Conservation (phyloP, 352 stramenopile species). For the Phytophthora kernoviae region DNA sequence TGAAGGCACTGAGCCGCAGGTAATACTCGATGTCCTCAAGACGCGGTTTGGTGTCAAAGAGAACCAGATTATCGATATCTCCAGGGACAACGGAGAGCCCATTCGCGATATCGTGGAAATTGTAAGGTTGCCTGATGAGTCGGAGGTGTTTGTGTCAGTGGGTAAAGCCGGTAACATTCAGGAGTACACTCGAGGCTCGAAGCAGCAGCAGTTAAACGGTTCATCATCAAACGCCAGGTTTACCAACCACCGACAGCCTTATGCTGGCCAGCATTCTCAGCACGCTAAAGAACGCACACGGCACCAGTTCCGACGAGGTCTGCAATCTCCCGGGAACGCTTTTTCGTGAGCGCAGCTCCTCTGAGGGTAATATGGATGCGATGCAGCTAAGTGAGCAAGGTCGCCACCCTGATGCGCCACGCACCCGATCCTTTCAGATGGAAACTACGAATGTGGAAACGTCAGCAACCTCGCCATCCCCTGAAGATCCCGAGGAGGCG, state of each 20-base stretch:
- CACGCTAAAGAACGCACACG: constrained; percentile 33
- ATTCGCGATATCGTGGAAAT: constrained; percentile 56
- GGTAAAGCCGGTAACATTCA: constrained; percentile 82
- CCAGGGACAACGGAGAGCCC: constrained; percentile 68
- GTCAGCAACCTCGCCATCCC: constrained; percentile 5
- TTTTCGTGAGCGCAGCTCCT: constrained; percentile 62
- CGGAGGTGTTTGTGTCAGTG: constrained; percentile 76
- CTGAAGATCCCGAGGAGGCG: constrained; percentile 34
- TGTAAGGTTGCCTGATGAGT: constrained; percentile 55
- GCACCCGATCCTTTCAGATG: constrained; percentile 59
- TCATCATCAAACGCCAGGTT: constrained; percentile 11
- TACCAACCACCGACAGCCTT: constrained; percentile 18
- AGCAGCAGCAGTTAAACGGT: constrained; percentile 27
- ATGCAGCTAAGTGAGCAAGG: constrained; percentile 37
- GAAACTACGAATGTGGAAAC: constrained; percentile 39
- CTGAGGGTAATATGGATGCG: constrained; percentile 50
- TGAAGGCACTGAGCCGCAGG: constrained; percentile 72
- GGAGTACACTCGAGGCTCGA: constrained; percentile 38
- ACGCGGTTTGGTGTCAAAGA: constrained; percentile 78
- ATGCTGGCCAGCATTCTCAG: constrained; percentile 19
- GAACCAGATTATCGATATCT: constrained; percentile 83
- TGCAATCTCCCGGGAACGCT: constrained; percentile 41
- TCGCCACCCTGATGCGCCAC: constrained; percentile 33
- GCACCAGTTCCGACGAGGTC: constrained; percentile 30
- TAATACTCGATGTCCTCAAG: constrained; percentile 78